These are phyloP conservation scores for Cryptosporidium bovis DNA, from an alignment of 169 alveolate genomes.

Conservation along the genomic window DNA sequence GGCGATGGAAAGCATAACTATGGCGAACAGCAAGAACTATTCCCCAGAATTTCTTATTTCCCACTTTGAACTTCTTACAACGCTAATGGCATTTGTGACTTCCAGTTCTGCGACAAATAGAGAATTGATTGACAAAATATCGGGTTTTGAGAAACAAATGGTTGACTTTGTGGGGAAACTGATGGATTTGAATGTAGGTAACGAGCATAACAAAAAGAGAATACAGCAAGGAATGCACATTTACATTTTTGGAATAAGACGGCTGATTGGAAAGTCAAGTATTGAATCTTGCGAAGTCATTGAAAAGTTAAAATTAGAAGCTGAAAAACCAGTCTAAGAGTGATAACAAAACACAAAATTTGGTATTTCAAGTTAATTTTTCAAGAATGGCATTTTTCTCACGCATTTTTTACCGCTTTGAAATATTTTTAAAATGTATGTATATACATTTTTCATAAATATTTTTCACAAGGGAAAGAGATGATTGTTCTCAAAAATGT, in stretches of 20 bases:
- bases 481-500: constrained; percentile 9
- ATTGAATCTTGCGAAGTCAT: neutral
- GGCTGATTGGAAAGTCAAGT: constrained; percentile 2
- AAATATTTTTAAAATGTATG: constrained; percentile 5
- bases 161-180: neutral
- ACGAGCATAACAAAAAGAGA: neutral
- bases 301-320: neutral
- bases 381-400: neutral
- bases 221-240: neutral
- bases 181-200: neutral
- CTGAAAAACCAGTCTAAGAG: neutral
- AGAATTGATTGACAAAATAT: no score
- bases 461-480: neutral
- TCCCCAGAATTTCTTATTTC: no score
- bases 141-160: no score
- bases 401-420: constrained; percentile 13
- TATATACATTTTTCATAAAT: neutral
- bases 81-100: no score
- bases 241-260: constrained; percentile 21
- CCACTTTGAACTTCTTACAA: no score
- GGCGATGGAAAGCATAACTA: no score
- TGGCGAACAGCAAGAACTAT: no score
- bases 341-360: neutral
- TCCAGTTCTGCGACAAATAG: no score
- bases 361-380: neutral